Conservation (phyloP, 805 yeast species). For the Saturnispora mendoncae region DNA sequence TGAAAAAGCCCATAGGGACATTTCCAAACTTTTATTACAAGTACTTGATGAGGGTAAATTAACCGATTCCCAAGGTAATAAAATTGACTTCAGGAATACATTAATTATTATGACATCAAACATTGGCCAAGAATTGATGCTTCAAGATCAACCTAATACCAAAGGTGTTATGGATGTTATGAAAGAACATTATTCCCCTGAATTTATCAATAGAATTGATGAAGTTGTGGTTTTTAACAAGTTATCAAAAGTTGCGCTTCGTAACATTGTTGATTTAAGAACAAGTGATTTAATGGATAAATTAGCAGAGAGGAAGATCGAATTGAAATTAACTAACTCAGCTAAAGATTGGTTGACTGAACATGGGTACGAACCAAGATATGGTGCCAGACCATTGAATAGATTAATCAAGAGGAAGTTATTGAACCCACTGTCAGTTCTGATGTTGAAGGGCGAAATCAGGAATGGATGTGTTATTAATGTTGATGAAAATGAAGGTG, state of each 20-base stretch:
- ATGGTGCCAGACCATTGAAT: slow-evolving; percentile 96
- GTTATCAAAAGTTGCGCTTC: slow-evolving; percentile 64
- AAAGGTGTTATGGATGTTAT: slow-evolving; percentile 56
- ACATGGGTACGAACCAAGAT: slow-evolving; percentile 81
- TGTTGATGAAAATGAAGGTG: slow-evolving; percentile 6
- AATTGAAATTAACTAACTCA: slow-evolving; percentile 38
- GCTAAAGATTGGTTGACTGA: slow-evolving; percentile 76
- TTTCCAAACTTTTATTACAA: slow-evolving; percentile 82
- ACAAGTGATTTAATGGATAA: slow-evolving; percentile 74
- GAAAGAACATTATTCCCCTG: slow-evolving; percentile 79
- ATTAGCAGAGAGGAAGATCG: slow-evolving; percentile 68
- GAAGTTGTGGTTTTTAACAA: slow-evolving; percentile 92
- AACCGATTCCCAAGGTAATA: slow-evolving; percentile 92
- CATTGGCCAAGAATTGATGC: slow-evolving; percentile 84
- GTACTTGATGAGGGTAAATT: slow-evolving; percentile 92
- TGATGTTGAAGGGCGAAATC: slow-evolving; percentile 72
- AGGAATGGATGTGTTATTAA: slow-evolving; percentile 30
- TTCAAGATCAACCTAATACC: slow-evolving; percentile 60
- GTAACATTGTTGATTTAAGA: slow-evolving; percentile 78
- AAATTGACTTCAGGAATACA: slow-evolving; percentile 89
- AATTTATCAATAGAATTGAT: slow-evolving; percentile 88
- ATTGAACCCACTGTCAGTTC: slow-evolving; percentile 82
- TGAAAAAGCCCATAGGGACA: slow-evolving; percentile 94
- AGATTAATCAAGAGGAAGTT: slow-evolving; percentile 75
- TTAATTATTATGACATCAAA: slow-evolving; percentile 95